phyloP scores from a whole-genome alignment of 2,329 filamentous ascomycete species.

The Mariannaea elegans region DNA sequence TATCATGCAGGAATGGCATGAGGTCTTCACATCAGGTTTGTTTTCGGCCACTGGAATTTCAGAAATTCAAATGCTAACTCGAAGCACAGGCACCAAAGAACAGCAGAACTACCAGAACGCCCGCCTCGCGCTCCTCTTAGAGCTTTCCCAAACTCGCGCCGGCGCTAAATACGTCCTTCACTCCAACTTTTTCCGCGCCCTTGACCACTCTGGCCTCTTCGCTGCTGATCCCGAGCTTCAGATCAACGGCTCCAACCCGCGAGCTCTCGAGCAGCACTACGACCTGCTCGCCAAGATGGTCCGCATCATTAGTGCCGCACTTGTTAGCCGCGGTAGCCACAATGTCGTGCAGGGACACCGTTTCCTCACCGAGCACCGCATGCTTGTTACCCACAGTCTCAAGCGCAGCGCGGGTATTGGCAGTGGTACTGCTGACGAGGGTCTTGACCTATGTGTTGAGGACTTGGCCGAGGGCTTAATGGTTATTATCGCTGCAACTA shows the following conservation, averaged over 20 bases:
- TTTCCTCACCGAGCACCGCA: slow-evolving; percentile 85
- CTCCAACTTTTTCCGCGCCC: slow-evolving; percentile 83
- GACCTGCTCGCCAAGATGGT: slow-evolving; percentile 81
- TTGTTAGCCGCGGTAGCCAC: slow-evolving; percentile 82
- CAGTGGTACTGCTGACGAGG: slow-evolving; percentile 47
- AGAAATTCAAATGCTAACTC: slow-evolving; percentile 24
- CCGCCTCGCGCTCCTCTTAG: slow-evolving; percentile 82
- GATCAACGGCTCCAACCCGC: slow-evolving; percentile 74
- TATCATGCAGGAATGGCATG: slow-evolving; percentile 76
- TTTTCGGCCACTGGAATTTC: background rate
- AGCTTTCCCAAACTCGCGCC: slow-evolving; percentile 82
- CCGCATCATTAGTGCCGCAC: slow-evolving; percentile 81
- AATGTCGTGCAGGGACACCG: slow-evolving; percentile 81
- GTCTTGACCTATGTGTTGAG: slow-evolving; percentile 69
- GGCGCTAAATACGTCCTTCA: slow-evolving; percentile 90
- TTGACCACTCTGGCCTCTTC: slow-evolving; percentile 87
- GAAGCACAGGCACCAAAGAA: slow-evolving; percentile 49
- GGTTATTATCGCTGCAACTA: slow-evolving; percentile 81
- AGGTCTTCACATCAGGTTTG: slow-evolving; percentile 64
- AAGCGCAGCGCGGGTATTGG: slow-evolving; percentile 88
- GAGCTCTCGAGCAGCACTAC: slow-evolving; percentile 83
- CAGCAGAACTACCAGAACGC: slow-evolving; percentile 69
- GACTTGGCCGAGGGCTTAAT: slow-evolving; percentile 88
- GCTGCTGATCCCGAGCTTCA: slow-evolving; percentile 91
- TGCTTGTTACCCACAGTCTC: slow-evolving; percentile 86